A percentile compares a stretch with the other conserved stretches of the same genome.
phyloP scores from a whole-genome alignment of 352 stramenopile species.

The Phytophthora agathidicida region DNA sequence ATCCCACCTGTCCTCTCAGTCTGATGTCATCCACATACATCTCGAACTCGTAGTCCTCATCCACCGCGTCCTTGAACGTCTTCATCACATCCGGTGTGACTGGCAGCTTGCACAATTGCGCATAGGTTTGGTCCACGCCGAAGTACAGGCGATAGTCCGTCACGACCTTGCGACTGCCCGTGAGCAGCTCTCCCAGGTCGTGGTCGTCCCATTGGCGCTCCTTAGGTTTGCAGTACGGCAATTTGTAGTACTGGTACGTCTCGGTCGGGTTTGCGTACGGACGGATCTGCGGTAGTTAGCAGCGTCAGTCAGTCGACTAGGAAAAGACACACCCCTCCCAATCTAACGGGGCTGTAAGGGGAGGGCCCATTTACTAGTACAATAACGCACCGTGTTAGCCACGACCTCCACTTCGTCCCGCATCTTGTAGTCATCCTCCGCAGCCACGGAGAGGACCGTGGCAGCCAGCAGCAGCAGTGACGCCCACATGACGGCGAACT shows the following conservation, averaged over 20 bases:
- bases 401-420: conserved; percentile 75
- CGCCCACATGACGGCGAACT: conserved; percentile 11
- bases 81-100: conserved; percentile 84
- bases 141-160: conserved; percentile 88
- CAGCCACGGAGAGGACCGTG: conserved; percentile 2
- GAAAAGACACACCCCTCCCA: background rate
- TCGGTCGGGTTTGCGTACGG: conserved; percentile 98
- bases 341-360: background rate
- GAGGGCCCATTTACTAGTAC: background rate
- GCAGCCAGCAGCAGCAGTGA: conserved; percentile 20
- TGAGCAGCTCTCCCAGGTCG: conserved; percentile 95
- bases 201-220: conserved; percentile 90
- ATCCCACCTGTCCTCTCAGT: conserved; percentile 95
- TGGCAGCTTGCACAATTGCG: conserved; percentile 89
- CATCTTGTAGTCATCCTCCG: conserved; percentile 48
- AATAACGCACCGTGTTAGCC: conserved; percentile 63
- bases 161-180: conserved; percentile 93
- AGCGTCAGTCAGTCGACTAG: conserved; percentile 1
- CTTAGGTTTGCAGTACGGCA: conserved; percentile 95
- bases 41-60: conserved; percentile 98
- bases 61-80: conserved; percentile 95
- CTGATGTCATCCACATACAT: conserved; percentile 98
- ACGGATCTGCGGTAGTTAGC: conserved; percentile 68
- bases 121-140: conserved; percentile 83
- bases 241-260: conserved; percentile 99